Evolutionary conservation across 352 stramenopile species (phyloP).

Genomic region (Globisporangium abappressorium): DNA sequence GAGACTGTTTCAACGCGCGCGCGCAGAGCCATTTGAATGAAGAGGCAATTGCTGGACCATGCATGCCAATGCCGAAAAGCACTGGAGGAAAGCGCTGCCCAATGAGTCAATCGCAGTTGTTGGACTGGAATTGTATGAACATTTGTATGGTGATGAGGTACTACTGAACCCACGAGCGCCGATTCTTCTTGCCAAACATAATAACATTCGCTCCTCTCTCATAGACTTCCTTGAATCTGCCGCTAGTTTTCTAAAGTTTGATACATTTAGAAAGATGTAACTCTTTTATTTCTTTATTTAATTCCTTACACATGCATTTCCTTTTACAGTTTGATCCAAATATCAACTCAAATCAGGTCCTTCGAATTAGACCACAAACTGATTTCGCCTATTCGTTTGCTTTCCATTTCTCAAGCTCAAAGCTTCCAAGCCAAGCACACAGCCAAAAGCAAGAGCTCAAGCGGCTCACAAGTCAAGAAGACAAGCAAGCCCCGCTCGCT

Average conservation of each 20-base stretch:
- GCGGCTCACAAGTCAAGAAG: not conserved
- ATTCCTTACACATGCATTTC: not conserved
- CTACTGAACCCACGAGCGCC: not conserved
- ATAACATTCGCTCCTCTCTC: not conserved
- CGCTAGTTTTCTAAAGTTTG: not conserved
- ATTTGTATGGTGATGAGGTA: not conserved
- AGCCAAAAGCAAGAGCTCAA: not conserved
- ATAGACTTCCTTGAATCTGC: not conserved
- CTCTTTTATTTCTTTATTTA: not conserved
- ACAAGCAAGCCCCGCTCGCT: not conserved
- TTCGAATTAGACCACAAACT: not conserved
- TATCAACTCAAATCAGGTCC: not conserved
- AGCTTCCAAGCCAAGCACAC: not conserved
- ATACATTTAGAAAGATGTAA: not conserved
- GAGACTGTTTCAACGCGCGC: not conserved
- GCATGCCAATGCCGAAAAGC: no score
- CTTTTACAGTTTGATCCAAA: not conserved
- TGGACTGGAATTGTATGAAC: not conserved
- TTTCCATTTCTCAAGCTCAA: not conserved
- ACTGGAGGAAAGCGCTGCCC: no score
- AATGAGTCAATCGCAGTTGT: no score
- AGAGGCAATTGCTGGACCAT: not conserved
- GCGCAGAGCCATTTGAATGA: not conserved
- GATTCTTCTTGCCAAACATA: not conserved
- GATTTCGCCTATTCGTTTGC: constrained; percentile 6